Base-by-base conservation (phyloP, 2,329 filamentous ascomycete species). In the Colletotrichum costaricense region DNA sequence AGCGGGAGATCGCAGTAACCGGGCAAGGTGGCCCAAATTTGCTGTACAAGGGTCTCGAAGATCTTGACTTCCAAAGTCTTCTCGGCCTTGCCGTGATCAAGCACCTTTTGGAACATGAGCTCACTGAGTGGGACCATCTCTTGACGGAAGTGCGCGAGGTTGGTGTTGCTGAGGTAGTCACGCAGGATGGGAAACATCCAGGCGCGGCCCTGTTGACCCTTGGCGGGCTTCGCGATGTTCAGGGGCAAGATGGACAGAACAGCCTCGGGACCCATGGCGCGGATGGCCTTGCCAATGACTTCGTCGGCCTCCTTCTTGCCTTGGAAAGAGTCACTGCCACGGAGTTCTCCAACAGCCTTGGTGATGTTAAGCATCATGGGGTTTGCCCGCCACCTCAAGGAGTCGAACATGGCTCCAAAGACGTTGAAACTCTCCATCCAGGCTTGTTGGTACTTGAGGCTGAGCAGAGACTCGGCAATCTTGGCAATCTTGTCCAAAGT, bases 61-160 rank as follows among this genome's bases (percentile, higher is more conserved):
- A 99, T 97, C 87, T 99, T 99, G 80, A 97, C 90, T 81, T 98
- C 95, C 89, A 98, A 95, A 0, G 95, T 97, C 87, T 98, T 98
- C 80, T 96, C 94, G 16, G 91, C 91, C 26, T 90, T 86, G 16
- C 93, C 94, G 78, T 97, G 93, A 74, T 97, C 93, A 59, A 98
- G 86, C 5, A 98, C 94, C 76, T 90, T 92, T 81, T 98, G 94
- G 82, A 96, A 98, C 87, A 99, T 94, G 63, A 90, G 85, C 81
- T 98, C 94, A 80, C 96, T 98, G 28, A 99, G 86, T 19, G 97
- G 95, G 6, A 98, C 91, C 82, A 99, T 92, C 78, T 97, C 95
- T 3, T 88, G 86, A 77, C 92, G 93, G 88, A 99, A 99, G 82
- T 98, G 95, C 1, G 88, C 88, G 14, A 99, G 86, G 73, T 93